Conservation (phyloP, 2,329 filamentous ascomycete genomes). For the Pseudogymnoascus sp. region DNA sequence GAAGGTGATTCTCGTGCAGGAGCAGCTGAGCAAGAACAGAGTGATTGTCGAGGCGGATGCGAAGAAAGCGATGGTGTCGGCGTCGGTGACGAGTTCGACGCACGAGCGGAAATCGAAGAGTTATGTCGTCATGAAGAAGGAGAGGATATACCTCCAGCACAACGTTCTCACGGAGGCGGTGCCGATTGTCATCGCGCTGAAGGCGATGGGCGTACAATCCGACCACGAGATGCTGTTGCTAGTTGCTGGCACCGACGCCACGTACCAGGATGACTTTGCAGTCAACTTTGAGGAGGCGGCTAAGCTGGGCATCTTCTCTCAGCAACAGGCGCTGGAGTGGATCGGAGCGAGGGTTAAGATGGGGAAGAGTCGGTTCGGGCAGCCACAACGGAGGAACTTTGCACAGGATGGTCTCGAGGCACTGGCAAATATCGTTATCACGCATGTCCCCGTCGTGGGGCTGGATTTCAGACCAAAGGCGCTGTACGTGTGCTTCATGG, state of each 20-base stretch:
- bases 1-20: conserved; percentile 97
- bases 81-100: conserved; percentile 95
- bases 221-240: conserved; percentile 93
- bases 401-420: conserved; percentile 90
- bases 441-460: conserved; percentile 84
- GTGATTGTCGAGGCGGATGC: conserved; percentile 91
- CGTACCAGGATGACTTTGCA: conserved; percentile 90
- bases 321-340: conserved; percentile 92
- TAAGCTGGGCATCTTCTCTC: conserved; percentile 77
- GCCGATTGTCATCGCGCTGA: conserved; percentile 89
- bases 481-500: conserved; percentile 95
- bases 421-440: conserved; percentile 84
- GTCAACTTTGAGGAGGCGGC: conserved; percentile 92
- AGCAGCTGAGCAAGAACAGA: conserved; percentile 97
- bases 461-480: conserved; percentile 97
- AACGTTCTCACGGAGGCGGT: conserved; percentile 90
- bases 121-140: conserved; percentile 91
- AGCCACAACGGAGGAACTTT: conserved; percentile 62
- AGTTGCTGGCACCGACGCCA: conserved; percentile 76
- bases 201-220: conserved; percentile 86
- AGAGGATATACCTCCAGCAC: conserved; percentile 79
- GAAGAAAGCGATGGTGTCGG: conserved; percentile 89
- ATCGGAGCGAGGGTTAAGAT: conserved; percentile 84
- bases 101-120: conserved; percentile 98
- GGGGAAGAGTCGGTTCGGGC: conserved; percentile 51